phyloP scores from a whole-genome alignment of 441 rosid genomes.

The Aquilaria agallochum region DNA sequence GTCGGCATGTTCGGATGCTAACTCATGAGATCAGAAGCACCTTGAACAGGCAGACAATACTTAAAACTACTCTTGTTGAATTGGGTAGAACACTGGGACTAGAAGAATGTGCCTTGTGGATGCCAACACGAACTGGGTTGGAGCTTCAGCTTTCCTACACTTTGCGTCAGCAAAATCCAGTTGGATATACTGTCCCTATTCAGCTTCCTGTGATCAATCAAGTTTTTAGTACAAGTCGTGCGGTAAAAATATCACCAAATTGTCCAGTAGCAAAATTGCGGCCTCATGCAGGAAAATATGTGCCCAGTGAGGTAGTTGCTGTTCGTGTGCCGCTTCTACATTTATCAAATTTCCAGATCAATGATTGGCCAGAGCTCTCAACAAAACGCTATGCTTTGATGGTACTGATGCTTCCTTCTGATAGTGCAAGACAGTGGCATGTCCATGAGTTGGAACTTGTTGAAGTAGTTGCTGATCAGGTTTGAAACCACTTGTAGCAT shows the following conservation, averaged over 20 bases:
- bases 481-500: slow-evolving; percentile 15
- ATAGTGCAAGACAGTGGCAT: slow-evolving; percentile 99
- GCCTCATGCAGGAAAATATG: slow-evolving; percentile 75
- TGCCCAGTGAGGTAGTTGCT: slow-evolving; percentile 95
- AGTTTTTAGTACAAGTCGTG: slow-evolving; percentile 72
- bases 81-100: slow-evolving; percentile 84
- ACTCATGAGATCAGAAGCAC: slow-evolving; percentile 98
- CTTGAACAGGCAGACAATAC: slow-evolving; percentile 86
- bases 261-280: slow-evolving; percentile 83
- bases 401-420: slow-evolving; percentile 98
- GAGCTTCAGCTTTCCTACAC: slow-evolving; percentile 93
- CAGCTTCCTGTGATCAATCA: slow-evolving; percentile 92
- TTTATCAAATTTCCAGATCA: slow-evolving; percentile 93
- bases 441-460: slow-evolving; percentile 95
- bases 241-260: slow-evolving; percentile 82
- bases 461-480: slow-evolving; percentile 99
- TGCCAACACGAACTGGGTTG: slow-evolving; percentile 98
- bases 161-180: slow-evolving; percentile 90
- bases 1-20: slow-evolving; percentile 95
- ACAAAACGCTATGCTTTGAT: slow-evolving; percentile 90
- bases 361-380: slow-evolving; percentile 99
- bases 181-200: slow-evolving; percentile 89
- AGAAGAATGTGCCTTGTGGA: slow-evolving; percentile 99
- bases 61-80: slow-evolving; percentile 90
- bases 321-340: slow-evolving; percentile 95